These are phyloP conservation scores for Neurospora hispaniola DNA, from an alignment of 495 filamentous ascomycete species.

Conservation along the genomic window DNA sequence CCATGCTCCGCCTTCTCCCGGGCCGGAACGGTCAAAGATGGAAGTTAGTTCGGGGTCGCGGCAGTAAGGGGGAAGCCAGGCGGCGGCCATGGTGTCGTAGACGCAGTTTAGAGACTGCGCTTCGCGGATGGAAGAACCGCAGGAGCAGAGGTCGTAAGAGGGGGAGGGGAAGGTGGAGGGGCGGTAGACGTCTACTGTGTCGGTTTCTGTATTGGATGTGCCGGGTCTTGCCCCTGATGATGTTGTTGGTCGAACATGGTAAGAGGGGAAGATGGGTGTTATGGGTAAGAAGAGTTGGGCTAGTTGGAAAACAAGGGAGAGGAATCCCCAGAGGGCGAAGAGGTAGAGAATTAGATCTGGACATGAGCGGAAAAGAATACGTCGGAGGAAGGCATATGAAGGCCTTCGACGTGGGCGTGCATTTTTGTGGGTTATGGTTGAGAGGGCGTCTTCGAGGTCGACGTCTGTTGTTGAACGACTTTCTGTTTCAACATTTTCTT, in stretches of 20 bases:
- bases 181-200: slow-evolving; percentile 5
- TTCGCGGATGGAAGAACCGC: slow-evolving; percentile 1
- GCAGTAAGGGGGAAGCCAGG: slow-evolving; percentile 9
- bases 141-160: slow-evolving; percentile 1
- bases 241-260: background rate
- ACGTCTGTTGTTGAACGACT: background rate
- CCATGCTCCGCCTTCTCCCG: background rate
- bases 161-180: slow-evolving; percentile 1
- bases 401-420: background rate
- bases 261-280: background rate
- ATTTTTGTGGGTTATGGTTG: background rate
- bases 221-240: background rate
- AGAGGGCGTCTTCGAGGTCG: background rate
- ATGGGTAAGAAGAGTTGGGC: background rate
- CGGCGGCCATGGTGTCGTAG: slow-evolving; percentile 9
- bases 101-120: background rate
- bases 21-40: slow-evolving; percentile 2
- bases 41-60: slow-evolving; percentile 5
- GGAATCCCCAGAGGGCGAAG: slow-evolving; percentile 6
- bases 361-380: background rate
- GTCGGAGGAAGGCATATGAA: background rate
- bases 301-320: slow-evolving; percentile 1
- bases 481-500: background rate
- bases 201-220: background rate
- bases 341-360: background rate